Evolutionary conservation across 2,329 filamentous ascomycete species (phyloP).

Genomic region (Pseudocercospora cruenta): DNA sequence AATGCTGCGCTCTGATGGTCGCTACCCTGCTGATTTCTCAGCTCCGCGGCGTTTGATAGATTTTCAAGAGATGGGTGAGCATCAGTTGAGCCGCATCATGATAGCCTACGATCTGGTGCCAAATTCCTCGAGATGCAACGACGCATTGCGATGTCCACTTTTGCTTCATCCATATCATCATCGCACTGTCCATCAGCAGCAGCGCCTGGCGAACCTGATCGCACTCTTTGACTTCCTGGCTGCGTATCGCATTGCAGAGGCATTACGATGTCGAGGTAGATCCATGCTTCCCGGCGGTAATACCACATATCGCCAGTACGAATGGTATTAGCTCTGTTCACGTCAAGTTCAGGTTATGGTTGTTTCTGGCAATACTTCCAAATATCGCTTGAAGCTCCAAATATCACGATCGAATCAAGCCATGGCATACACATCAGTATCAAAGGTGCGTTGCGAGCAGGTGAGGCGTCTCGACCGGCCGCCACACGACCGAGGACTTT

Average conservation of each 20-base stretch:
- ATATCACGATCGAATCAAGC: neutral
- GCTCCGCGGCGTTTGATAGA: slow-evolving; percentile 31
- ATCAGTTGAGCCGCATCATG: slow-evolving; percentile 37
- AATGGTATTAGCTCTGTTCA: neutral
- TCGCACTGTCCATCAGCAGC: neutral
- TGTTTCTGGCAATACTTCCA: neutral
- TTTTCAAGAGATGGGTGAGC: slow-evolving; percentile 33
- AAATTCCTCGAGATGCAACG: slow-evolving; percentile 12
- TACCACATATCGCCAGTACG: neutral
- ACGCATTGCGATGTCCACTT: slow-evolving; percentile 1
- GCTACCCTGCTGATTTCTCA: slow-evolving; percentile 39
- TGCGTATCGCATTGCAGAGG: slow-evolving; percentile 25
- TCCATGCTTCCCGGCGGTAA: neutral
- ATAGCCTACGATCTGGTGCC: slow-evolving; percentile 32
- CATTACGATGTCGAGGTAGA: slow-evolving; percentile 14
- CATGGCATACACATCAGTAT: neutral
- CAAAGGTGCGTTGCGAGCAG: neutral
- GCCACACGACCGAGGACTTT: slow-evolving; percentile 9
- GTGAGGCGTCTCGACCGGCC: neutral
- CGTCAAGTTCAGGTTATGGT: too few species aligned
- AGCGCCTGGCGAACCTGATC: slow-evolving; percentile 21
- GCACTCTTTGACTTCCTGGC: slow-evolving; percentile 30
- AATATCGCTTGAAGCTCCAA: neutral
- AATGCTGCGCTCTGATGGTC: slow-evolving; percentile 37
- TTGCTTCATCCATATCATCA: neutral